These are phyloP conservation scores for Penicillium sp. DNA, from an alignment of 2,329 filamentous ascomycete genomes.

Conservation along the genomic window DNA sequence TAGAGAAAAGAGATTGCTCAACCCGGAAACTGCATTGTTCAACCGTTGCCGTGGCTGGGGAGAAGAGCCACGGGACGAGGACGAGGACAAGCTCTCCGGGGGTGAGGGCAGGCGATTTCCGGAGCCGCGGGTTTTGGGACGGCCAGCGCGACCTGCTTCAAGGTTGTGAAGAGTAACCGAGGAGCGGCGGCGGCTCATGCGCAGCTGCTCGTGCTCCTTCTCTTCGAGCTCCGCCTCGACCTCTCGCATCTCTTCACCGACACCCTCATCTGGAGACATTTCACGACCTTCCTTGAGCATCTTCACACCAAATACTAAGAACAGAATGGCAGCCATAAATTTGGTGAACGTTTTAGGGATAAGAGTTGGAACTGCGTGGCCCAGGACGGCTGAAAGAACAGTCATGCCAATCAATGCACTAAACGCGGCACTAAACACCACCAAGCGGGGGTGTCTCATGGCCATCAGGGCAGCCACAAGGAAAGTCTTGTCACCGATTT, in stretches of 20 bases:
- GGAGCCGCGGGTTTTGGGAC: conserved; percentile 65
- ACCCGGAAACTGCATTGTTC: conserved; percentile 56
- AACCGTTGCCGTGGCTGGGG: conserved; percentile 47
- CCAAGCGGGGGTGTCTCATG: conserved; percentile 91
- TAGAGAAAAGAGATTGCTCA: conserved; percentile 82
- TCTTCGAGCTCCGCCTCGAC: conserved; percentile 92
- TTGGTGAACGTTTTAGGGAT: conserved; percentile 90
- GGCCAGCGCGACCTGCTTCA: conserved; percentile 70
- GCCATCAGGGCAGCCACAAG: conserved; percentile 96
- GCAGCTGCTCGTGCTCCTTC: conserved; percentile 75
- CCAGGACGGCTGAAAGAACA: conserved; percentile 84
- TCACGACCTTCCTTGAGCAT: conserved; percentile 81
- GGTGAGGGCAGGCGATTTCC: conserved; percentile 76
- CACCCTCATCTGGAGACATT: conserved; percentile 87
- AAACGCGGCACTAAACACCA: conserved; percentile 95
- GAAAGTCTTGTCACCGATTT: conserved; percentile 98
- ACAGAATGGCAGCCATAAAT: conserved; percentile 78
- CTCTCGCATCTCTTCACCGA: conserved; percentile 96
- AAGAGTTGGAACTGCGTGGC: conserved; percentile 85
- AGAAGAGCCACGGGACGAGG: conserved; percentile 61
- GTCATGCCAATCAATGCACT: conserved; percentile 92
- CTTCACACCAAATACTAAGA: conserved; percentile 83
- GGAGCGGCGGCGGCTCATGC: conserved; percentile 63
- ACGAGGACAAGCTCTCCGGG: conserved; percentile 75
- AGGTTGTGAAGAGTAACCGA: conserved; percentile 72